A percentile compares a stretch with the other conserved stretches of the same genome.
Conservation (phyloP, 2,329 filamentous ascomycete species). For the Trichoderma sp. region DNA sequence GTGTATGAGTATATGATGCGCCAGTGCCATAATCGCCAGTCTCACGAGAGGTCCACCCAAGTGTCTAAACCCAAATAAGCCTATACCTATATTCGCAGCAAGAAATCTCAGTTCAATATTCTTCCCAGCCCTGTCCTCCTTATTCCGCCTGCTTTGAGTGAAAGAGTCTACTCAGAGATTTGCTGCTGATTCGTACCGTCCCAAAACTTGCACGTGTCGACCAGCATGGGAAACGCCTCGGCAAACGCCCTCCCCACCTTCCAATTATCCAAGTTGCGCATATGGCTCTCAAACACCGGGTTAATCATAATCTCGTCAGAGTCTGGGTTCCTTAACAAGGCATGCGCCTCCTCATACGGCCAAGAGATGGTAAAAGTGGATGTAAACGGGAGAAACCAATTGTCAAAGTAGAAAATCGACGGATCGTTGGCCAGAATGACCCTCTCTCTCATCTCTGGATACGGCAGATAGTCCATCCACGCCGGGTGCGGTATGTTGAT, state of each 20-base stretch:
- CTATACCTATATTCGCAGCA: background rate
- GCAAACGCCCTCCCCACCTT: slow-evolving; percentile 71
- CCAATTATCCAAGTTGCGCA: slow-evolving; percentile 79
- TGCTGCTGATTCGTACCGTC: background rate
- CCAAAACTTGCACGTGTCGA: slow-evolving; percentile 13
- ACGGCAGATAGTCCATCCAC: slow-evolving; percentile 83
- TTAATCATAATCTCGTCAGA: slow-evolving; percentile 75
- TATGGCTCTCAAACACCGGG: slow-evolving; percentile 80
- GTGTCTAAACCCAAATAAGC: background rate
- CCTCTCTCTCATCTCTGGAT: slow-evolving; percentile 72
- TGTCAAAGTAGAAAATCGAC: slow-evolving; percentile 65
- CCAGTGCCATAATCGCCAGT: background rate
- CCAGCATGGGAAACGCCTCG: slow-evolving; percentile 58
- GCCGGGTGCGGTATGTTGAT: slow-evolving; percentile 68
- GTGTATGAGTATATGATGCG: background rate
- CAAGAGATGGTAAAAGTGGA: slow-evolving; percentile 77
- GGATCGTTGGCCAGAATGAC: slow-evolving; percentile 55
- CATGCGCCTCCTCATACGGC: slow-evolving; percentile 75
- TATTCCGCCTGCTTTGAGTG: background rate
- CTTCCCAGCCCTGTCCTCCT: background rate
- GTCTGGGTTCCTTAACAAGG: slow-evolving; percentile 61
- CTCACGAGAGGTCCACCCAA: background rate
- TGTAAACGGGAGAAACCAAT: slow-evolving; percentile 83
- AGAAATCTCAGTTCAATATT: background rate
- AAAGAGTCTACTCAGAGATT: background rate